Percentiles rank a stretch among this genome's conserved stretches.
These are phyloP conservation scores for Xylariomycetidae sp. DNA, from an alignment of 2,329 filamentous ascomycete species.

Conservation along the genomic window DNA sequence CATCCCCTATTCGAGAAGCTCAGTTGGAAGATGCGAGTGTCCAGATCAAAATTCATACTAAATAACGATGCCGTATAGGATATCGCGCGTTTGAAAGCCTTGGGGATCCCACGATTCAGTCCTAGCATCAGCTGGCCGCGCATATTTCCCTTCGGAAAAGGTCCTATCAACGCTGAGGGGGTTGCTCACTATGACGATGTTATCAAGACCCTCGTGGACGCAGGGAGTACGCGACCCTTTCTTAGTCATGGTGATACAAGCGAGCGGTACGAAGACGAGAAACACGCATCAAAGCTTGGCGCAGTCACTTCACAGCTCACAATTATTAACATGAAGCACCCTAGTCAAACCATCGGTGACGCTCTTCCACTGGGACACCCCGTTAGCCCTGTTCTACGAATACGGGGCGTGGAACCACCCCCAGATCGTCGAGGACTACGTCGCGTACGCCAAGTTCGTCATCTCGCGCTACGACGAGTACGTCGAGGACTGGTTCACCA, in stretches of 20 bases:
- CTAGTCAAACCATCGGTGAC: not conserved
- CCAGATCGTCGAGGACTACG: not conserved
- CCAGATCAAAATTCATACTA: too few relatives aligned
- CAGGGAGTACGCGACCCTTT: not conserved
- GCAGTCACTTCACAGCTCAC: too few relatives aligned
- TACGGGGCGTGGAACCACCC: not conserved
- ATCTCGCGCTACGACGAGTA: not conserved
- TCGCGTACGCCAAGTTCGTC: not conserved
- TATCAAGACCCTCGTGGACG: not conserved
- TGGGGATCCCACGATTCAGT: not conserved
- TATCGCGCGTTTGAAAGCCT: not conserved
- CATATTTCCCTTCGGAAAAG: not conserved
- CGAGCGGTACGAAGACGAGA: too few relatives aligned
- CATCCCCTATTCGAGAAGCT: too few relatives aligned
- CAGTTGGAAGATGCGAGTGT: too few relatives aligned
- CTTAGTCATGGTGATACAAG: not conserved
- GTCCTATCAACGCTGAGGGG: not conserved
- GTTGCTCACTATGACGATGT: not conserved
- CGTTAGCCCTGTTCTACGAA: not conserved
- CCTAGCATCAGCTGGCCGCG: not conserved
- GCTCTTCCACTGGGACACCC: not conserved
- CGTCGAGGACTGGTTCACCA: not conserved
- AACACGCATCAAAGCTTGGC: too few relatives aligned
- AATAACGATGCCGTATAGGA: not conserved
- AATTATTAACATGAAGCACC: too few relatives aligned